Evolutionary conservation across 2,329 filamentous ascomycete genomes (phyloP), one percentile per base, ranked within the genome.

Genomic region (Ceratocystis cacaofunesta): DNA sequence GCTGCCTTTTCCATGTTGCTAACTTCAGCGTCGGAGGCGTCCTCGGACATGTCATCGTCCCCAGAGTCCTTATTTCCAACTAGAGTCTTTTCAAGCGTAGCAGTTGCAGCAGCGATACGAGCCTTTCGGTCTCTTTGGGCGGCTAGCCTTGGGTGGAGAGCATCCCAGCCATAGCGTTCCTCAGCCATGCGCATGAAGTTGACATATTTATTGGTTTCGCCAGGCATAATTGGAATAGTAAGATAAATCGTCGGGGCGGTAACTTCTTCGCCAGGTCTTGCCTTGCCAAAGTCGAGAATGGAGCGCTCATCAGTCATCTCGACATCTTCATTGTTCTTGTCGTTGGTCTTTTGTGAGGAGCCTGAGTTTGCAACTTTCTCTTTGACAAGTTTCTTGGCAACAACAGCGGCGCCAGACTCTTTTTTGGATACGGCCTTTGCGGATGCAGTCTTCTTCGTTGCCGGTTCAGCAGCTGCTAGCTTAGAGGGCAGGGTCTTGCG

Each of bases 101-200:
- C 90, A n/a, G 89, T 87, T 0, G 90, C 91, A 3, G 90, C 91
- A 4, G 90, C 91, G 64, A 96, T 92, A 65, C 91, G 87, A 19
- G 90, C 88, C 70, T 95, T 87, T 65, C 90, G 87, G 71, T 95
- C 90, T 69, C 89, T 86, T 69, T 94, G 90, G 41, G 92, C 92
- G 1, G 94, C 94, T 68, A 95, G 81, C 6, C 92, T 88, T 36
- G 94, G 94, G 73, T 97, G 92, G 44, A 97, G 80, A 0, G 92
- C 94, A 68, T 95, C 91, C 80, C 92, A 96, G 28, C 94, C 94
- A 73, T 96, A 97, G 68, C 87, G 88, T 69, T 95, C 91, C 75
- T 96, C 90, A 10, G 95, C 94, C 75, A 97, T 81, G 57, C 90
- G 89, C 71, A 92, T 92, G 69, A 97, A 96, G 74, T 97, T 97